phyloP scores from a whole-genome alignment of 140 eudicot genomes.

The Erigeron philadelphicus region DNA sequence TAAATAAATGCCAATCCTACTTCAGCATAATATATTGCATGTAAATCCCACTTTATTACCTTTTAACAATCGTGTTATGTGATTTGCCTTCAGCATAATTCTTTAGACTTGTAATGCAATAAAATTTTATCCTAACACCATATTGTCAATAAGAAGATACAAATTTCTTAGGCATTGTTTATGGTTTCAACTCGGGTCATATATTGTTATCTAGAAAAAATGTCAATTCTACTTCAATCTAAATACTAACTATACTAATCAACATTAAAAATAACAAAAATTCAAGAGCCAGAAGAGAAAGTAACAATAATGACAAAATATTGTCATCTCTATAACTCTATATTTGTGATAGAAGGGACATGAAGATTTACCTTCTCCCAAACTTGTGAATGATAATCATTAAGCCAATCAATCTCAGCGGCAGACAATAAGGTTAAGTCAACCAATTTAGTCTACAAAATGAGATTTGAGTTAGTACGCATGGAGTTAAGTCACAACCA shows the following conservation, averaged over 20 bases:
- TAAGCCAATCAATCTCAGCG: constrained; percentile 81
- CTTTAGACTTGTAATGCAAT: background rate
- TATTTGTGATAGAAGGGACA: background rate
- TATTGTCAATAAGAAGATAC: background rate
- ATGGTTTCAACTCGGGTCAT: background rate
- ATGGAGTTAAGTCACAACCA: background rate
- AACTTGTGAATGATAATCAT: constrained; percentile 81
- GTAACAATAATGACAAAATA: constrained; percentile 7
- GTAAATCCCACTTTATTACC: too few species aligned
- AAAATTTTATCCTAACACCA: background rate
- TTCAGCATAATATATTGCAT: background rate
- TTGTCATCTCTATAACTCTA: background rate
- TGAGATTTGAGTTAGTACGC: constrained; percentile 13
- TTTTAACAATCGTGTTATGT: too few species aligned
- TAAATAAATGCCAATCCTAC: background rate
- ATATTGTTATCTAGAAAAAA: background rate
- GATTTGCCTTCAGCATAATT: too few species aligned
- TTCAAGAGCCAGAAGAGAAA: too few species aligned
- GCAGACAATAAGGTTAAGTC: constrained; percentile 60
- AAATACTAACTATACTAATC: background rate
- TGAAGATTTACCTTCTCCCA: constrained; percentile 76
- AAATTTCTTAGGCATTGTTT: background rate
- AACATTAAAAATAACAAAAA: too few species aligned
- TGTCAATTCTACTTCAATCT: background rate
- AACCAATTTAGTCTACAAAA: constrained; percentile 66